Evolutionary conservation across 108 stramenopile genomes (phyloP), one percentile per base, ranked within the genome.

Genomic region (Nitzschia sp.): DNA sequence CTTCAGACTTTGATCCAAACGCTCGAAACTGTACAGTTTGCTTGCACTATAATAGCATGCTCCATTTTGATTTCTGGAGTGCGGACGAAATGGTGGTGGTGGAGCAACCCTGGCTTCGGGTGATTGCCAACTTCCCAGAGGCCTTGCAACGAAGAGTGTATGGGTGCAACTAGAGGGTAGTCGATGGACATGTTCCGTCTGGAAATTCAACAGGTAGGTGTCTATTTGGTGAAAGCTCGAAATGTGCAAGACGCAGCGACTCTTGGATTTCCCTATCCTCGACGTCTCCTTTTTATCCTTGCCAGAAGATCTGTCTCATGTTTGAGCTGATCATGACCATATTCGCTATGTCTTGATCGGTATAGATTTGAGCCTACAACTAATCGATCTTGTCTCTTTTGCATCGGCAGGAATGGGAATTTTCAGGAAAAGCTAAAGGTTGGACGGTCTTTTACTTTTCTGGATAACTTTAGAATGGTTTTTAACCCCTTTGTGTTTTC

Each of bases 11-110:
- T 27, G 70, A 71, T 15, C 55, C 62, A 2, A 59, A 45, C 23
- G n/a, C 61, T 8, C 45, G 48, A 26, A 75, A 85, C 49, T 92
- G 86, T 47, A 90, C 79, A 11, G 64, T 89, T n/a, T 90, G 90
- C 60, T 71, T 89, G 9, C 82, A 86, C 56, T 95, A 95, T 76
- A 86, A 77, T 53, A 79, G 79, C 60, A 90, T 95, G 60, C 64
- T 95, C 6, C 89, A 82, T 56, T 68, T 87, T 65, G 86, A 89
- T 19, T 90, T 86, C 58, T 23, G 92, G 46, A 71, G 56, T 19
- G 72, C 81, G 15, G 72, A 89, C 49, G 93, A 95, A 68, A 84
- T 95, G 84, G 71, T 95, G 17, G 78, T 95, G 31, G 89, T 95
- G 29, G 93, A 95, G 66, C 86, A 90, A 66, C 93, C 93, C 30